Evolutionary conservation across 768 basidiomycete species (phyloP), one percentile per base, ranked within the genome.

Genomic region (Naematelia aurantialba): DNA sequence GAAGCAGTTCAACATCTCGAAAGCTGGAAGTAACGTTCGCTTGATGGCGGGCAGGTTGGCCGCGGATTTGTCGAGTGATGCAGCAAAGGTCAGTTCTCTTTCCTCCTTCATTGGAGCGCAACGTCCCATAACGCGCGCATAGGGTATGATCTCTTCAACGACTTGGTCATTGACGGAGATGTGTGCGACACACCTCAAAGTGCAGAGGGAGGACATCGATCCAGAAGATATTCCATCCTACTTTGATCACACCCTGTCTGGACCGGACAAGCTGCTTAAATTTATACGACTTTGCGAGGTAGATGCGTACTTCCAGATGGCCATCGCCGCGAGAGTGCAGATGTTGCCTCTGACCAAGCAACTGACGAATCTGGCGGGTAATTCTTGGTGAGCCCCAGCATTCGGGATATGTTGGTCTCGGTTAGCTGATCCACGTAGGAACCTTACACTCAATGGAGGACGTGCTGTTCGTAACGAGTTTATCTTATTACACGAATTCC

Each of bases 81-180:
- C 89, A 29, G 91, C 90, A 13, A 96, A 92, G 81, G 92, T 90
- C 66, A 1, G 82, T 56, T 1, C 25, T 30, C 44, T 26, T 29
- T 26, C 2, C n/a, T n/a, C n/a, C n/a, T 52, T 47, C 27, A 24
- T 21, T 19, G 47, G 12, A 49, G 12, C 12, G 13, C 12, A 8
- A 39, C 13, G 4, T 5, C 10, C n/a, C 24, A 50, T 26, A 19
- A 2, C 42, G 45, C 31, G 14, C 19, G n/a, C 3, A 21, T 68
- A 94, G 91, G 87, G 89, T 21, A 94, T 97, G 91, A 98, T 99
- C 73, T 79, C 87, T 0, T 98, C 96, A 2, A 97, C 91, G 3
- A 98, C 96, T 0, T 99, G 96, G 96, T 94, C 93, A 1, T 79
- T 98, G 54, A 91, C 90, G 8, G 96, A 99, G 77, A 97, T 99